Conservation (phyloP, 257 asterid genomes). For the Ocimum tenuiflorum region DNA sequence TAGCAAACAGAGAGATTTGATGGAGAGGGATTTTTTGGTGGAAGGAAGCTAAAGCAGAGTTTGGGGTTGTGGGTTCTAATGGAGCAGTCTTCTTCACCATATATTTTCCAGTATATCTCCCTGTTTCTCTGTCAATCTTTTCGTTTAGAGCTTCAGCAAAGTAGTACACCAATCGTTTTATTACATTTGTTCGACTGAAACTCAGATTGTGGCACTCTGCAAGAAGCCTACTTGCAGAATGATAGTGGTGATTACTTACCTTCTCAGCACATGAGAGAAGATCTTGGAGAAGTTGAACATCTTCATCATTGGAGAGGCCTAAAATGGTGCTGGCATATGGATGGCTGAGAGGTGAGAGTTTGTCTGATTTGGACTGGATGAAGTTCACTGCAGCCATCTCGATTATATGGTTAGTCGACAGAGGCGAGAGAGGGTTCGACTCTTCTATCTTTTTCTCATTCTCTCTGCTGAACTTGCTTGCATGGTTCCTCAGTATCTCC, state of each 20-base stretch:
- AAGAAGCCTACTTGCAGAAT: slow-evolving; percentile 22
- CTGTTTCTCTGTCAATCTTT: slow-evolving; percentile 36
- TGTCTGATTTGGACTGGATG: slow-evolving; percentile 24
- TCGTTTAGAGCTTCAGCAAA: slow-evolving; percentile 39
- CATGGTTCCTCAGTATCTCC: slow-evolving; percentile 31
- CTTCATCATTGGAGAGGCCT: slow-evolving; percentile 24
- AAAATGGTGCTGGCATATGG: slow-evolving; percentile 14
- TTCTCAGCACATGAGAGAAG: slow-evolving; percentile 46
- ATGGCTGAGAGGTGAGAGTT: slow-evolving; percentile 19
- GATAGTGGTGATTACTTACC: slow-evolving; percentile 28
- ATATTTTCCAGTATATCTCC: slow-evolving; percentile 10
- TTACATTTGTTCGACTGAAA: slow-evolving; percentile 21
- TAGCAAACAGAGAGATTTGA: slow-evolving; percentile 32
- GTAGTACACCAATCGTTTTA: slow-evolving; percentile 30
- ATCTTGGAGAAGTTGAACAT: slow-evolving; percentile 34
- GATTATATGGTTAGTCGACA: slow-evolving; percentile 24
- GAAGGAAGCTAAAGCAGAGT: not conserved
- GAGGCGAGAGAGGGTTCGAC: not conserved
- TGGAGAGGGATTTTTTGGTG: slow-evolving; percentile 22
- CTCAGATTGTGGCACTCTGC: slow-evolving; percentile 20
- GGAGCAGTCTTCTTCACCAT: not conserved
- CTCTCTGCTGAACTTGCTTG: slow-evolving; percentile 15
- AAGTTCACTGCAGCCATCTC: slow-evolving; percentile 40
- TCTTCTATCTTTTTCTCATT: slow-evolving; percentile 4
- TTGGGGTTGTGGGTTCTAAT: not conserved